Evolutionary conservation across 2,329 filamentous ascomycete species (phyloP).

Genomic region (Myrmaecium sp.): DNA sequence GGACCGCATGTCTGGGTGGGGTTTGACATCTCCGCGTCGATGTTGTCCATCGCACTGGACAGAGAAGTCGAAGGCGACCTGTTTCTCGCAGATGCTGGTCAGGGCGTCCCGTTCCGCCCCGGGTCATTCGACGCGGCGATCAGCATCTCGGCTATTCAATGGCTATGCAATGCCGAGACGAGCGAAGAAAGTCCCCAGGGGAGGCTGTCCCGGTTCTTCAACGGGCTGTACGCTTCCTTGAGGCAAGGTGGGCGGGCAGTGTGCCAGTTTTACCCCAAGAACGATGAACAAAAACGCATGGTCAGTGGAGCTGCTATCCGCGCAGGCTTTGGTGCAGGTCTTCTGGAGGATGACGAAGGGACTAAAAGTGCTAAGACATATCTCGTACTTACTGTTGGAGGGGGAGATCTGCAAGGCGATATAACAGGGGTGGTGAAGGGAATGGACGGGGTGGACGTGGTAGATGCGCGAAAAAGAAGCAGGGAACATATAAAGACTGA

Average conservation of each 20-base stretch:
- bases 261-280: conserved; percentile 97
- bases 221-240: conserved; percentile 73
- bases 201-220: conserved; percentile 72
- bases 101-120: conserved; percentile 83
- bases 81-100: conserved; percentile 86
- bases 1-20: conserved; percentile 93
- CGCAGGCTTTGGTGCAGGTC: conserved; percentile 86
- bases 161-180: conserved; percentile 91
- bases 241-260: conserved; percentile 76
- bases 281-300: conserved; percentile 80
- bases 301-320: conserved; percentile 80
- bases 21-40: conserved; percentile 88
- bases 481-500: conserved; percentile 37
- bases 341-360: conserved; percentile 86
- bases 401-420: conserved; percentile 44
- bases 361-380: conserved; percentile 98
- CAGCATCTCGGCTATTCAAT: conserved; percentile 91
- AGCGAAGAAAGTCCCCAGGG: conserved; percentile 69
- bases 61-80: conserved; percentile 85
- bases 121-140: conserved; percentile 92
- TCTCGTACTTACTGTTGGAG: conserved; percentile 77
- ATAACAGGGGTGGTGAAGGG: conserved; percentile 81
- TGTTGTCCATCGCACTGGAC: conserved; percentile 90
- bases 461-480: conserved; percentile 34
- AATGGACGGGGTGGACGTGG: conserved; percentile 71